A percentile compares a stretch with the other conserved stretches of the same genome.
phyloP scores from a whole-genome alignment of 1,139 yeast species.

The Candida pseudoviswanathii region DNA sequence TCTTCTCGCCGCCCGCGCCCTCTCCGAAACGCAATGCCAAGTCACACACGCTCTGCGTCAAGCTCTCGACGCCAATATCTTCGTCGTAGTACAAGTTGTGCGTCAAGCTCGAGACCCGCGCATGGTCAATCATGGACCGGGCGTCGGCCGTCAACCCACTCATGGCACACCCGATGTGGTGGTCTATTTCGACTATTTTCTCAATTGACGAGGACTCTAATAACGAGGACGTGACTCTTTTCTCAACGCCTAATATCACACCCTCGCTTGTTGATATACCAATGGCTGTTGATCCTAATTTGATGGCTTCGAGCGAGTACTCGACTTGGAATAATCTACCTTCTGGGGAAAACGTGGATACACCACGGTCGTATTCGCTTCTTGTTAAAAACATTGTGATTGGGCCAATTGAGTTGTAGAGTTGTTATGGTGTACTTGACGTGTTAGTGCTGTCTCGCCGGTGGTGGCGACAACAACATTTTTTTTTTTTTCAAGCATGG shows the following conservation, averaged over 20 bases:
- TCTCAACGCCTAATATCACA: conserved; percentile 94
- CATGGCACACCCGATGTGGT: conserved; percentile 98
- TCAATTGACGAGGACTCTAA: conserved; percentile 93
- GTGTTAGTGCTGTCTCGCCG: not conserved
- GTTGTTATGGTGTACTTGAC: no score
- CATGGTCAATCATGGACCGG: conserved; percentile 97
- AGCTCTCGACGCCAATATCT: conserved; percentile 86
- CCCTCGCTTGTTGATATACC: conserved; percentile 98
- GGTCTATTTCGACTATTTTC: conserved; percentile 92
- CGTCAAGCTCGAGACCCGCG: conserved; percentile 87
- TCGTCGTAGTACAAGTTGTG: conserved; percentile 92
- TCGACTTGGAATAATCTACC: conserved; percentile 98
- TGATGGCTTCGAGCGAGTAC: conserved; percentile 96
- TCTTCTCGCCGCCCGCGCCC: conserved; percentile 96
- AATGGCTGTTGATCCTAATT: conserved; percentile 95
- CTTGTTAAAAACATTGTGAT: conserved; percentile 88
- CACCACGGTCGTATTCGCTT: conserved; percentile 99
- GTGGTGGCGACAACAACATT: not conserved
- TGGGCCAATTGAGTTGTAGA: not conserved
- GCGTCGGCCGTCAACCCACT: conserved; percentile 99
- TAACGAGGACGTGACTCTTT: conserved; percentile 90
- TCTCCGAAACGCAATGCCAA: conserved; percentile 96
- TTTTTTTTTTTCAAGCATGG: not conserved
- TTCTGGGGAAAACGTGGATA: conserved; percentile 97
- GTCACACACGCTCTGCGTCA: conserved; percentile 96